Evolutionary conservation across 2,329 filamentous ascomycete species (phyloP), one percentile per base, ranked within the genome.

Genomic region (Kalmusia sp.): DNA sequence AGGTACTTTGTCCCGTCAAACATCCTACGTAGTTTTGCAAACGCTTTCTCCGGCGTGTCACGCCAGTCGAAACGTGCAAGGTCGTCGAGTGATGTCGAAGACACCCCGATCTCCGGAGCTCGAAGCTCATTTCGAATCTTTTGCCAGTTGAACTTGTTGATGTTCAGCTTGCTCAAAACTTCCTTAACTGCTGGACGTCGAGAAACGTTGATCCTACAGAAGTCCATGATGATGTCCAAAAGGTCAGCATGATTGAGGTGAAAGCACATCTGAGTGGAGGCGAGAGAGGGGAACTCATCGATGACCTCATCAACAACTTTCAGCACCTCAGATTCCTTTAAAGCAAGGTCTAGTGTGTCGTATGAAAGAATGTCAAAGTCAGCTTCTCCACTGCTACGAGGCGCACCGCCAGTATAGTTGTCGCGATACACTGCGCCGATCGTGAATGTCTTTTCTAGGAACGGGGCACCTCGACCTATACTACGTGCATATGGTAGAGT

Each of bases 351-450:
- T 4, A 92, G 76, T 1, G 89, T 88, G 62, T 93, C 88, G 38
- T 86, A 84, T 0, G 92, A 93, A n/a, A 96, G 84, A 54, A 99
- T 92, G 74, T 99, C 95, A 71, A 98, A 99, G 71, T 98, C 93
- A 2, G 96, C 93, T 70, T 98, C 95, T 8, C 91, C 89, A 70
- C 91, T 89, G 66, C 88, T 89, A 51, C 84, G 83, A 6, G 95
- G 95, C 62, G 96, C 90, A 2, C 91, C 90, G 6, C 91, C 92
- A 50, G 87, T 87, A 43, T 87, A 81, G 39, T 84, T 87, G 59
- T 96, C 90, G 34, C 95, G 86, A 69, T 92, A 98, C 1, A 98
- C 92, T 28, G 84, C 88, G 6, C 92, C 93, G 71, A 99, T 97
- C 0, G 90, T 87, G 72, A 92, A 96, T 0, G 90, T 91, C 60